A percentile compares a stretch with the other conserved stretches of the same genome.
Evolutionary conservation across 768 basidiomycete genomes (phyloP).

Genomic region (Boletellus ananiceps): DNA sequence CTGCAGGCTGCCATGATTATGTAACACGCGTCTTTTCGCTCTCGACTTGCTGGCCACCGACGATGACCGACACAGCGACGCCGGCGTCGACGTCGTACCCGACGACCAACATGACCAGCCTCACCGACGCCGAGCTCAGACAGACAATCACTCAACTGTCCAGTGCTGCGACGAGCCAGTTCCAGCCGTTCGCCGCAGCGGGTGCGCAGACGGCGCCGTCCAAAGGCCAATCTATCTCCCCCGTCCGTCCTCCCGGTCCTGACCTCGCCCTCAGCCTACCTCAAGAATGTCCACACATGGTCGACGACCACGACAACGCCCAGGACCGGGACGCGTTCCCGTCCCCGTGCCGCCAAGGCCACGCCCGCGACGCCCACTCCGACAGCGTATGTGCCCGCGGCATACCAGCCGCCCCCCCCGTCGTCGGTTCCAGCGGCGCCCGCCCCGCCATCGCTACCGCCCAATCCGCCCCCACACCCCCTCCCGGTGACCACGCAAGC

Average conservation of each 20-base stretch:
- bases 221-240: conserved; percentile 21
- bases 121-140: conserved; percentile 60
- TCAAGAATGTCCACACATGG: conserved; percentile 70
- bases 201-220: conserved; percentile 27
- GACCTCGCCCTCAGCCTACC: conserved; percentile 41
- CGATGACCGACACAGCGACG: conserved; percentile 28
- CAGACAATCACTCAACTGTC: conserved; percentile 57
- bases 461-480: conserved; percentile 51
- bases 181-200: conserved; percentile 31
- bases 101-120: conserved; percentile 35
- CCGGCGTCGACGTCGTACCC: conserved; percentile 29
- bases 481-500: conserved; percentile 68
- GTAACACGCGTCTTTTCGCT: conserved; percentile 22
- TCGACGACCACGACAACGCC: conserved; percentile 53
- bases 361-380: conserved; percentile 37
- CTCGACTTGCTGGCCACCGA: not conserved
- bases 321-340: conserved; percentile 37
- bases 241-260: conserved; percentile 12
- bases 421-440: conserved; percentile 27
- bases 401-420: conserved; percentile 35
- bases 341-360: conserved; percentile 34
- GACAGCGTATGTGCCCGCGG: conserved; percentile 33
- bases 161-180: conserved; percentile 35
- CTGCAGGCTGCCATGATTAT: conserved; percentile 11
- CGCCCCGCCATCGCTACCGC: conserved; percentile 30